Percentiles rank a stretch among this genome's conserved stretches.
Evolutionary conservation across 768 basidiomycete species (phyloP).

Genomic region (Rhodotorula babjevae): DNA sequence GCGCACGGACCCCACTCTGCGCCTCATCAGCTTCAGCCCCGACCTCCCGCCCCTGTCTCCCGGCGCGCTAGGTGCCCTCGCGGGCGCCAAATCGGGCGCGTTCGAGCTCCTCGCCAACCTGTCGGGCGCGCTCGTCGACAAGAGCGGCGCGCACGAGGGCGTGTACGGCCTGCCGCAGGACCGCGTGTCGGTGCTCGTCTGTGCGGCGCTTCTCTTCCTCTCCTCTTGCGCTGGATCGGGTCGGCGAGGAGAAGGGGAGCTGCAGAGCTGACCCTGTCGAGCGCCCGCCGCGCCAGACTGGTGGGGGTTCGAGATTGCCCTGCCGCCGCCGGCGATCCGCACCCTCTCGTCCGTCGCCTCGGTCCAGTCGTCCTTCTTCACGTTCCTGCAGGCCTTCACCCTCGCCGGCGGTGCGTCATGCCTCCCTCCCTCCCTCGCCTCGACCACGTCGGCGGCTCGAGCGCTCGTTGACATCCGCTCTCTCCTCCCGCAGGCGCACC

Average conservation of each 20-base stretch:
- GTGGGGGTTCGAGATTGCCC: conserved; percentile 79
- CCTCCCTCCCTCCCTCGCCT: neutral
- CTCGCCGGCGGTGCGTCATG: conserved; percentile 59
- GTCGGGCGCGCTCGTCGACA: conserved; percentile 10
- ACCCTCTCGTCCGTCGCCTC: conserved; percentile 62
- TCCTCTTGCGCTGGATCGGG: neutral
- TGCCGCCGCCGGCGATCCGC: conserved; percentile 65
- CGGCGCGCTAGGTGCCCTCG: conserved; percentile 13
- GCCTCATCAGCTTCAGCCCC: neutral
- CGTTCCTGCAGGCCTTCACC: conserved; percentile 68
- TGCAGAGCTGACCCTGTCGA: neutral
- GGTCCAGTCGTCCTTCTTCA: conserved; percentile 61
- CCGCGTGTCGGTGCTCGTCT: conserved; percentile 33
- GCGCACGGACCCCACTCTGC: neutral
- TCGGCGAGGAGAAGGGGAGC: too few relatives aligned
- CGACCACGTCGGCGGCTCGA: too few relatives aligned
- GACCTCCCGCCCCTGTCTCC: neutral
- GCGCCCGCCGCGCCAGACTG: conserved; percentile 56
- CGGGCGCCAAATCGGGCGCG: conserved; percentile 1
- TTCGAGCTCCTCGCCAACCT: conserved; percentile 26
- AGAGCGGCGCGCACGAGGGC: neutral
- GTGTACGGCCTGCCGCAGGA: conserved; percentile 24
- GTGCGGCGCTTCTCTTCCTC: conserved; percentile 12
- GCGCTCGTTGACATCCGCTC: neutral
- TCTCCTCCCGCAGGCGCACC: conserved; percentile 44